Base-by-base conservation (phyloP, 2,329 filamentous ascomycete genomes). In the Ophiocordyceps polyrhachis-furcata region DNA sequence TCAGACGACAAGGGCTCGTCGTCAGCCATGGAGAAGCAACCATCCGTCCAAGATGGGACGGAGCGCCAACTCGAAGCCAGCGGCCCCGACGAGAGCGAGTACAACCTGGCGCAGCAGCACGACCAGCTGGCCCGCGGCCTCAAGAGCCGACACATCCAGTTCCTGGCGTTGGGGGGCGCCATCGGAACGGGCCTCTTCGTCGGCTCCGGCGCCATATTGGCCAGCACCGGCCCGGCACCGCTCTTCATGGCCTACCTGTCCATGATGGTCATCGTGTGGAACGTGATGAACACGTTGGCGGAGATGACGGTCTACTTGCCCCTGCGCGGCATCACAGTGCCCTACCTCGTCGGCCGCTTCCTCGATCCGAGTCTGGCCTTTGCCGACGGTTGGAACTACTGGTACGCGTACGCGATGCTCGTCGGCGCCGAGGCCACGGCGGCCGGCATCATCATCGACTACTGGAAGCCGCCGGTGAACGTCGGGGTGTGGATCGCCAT, bases 231-330 rank as follows among this genome's bases (percentile, higher is more conserved):
- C 2, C 77, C 77, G 3, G 80, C 78, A 5, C 78, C 81, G 0
- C 62, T 86, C 15, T 71, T 86, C 56, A 77, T 87, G 58, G 77
- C 74, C 21, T 87, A 84, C 57, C 52, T 73, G 7, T 64, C 62
- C 50, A 72, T 73, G 69, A 72, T 71, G 64, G 23, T 61, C 3
- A 54, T 74, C 11, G 70, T 74, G 23, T 74, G 67, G 65, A 59
- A 64, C 45, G 60, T 74, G 45, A 73, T 74, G 70, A 73, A 73
- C 56, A 53, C 61, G 47, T 60, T 75, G 9, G 71, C 64, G 9
- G 72, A 76, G 54, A 74, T 76, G 65, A 65, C 66, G 1, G 68
- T 67, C 1, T 73, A 69, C 44, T 63, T 76, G 1, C 71, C 72
- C 1, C 63, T 75, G 56, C 68, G 66, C 44, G 73, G 73, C 7